These are phyloP conservation scores for Halenospora varia DNA, from an alignment of 495 filamentous ascomycete species.

Conservation along the genomic window DNA sequence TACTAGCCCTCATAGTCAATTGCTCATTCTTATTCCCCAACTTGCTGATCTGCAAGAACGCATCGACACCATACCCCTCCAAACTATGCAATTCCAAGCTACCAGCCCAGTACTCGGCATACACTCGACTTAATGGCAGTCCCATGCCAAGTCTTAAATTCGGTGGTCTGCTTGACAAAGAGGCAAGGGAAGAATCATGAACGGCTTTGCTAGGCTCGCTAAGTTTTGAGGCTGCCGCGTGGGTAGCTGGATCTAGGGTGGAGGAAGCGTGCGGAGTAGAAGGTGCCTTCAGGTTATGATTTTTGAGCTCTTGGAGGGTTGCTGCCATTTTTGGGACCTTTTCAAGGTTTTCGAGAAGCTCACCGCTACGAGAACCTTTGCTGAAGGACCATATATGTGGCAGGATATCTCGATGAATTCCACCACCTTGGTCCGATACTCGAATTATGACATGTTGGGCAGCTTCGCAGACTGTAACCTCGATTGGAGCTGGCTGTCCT, in stretches of 20 bases:
- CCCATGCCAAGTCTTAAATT: conserved; percentile 91
- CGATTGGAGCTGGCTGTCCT: conserved; percentile 67
- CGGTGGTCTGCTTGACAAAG: conserved; percentile 75
- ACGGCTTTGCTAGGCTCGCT: neutral
- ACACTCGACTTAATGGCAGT: conserved; percentile 87
- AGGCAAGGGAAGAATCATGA: conserved; percentile 56
- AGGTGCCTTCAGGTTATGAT: conserved; percentile 50
- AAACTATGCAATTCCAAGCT: conserved; percentile 87
- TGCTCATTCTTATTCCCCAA: conserved; percentile 99
- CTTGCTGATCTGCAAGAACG: conserved; percentile 94
- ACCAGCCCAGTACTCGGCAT: conserved; percentile 98
- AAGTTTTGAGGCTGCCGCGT: conserved; percentile 1
- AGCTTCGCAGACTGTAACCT: conserved; percentile 92
- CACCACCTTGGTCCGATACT: conserved; percentile 92
- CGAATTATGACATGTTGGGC: conserved; percentile 94
- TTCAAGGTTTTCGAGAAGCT: conserved; percentile 73
- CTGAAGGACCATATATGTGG: conserved; percentile 94
- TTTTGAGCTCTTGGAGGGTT: conserved; percentile 83
- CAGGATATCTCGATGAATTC: conserved; percentile 78
- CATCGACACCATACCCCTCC: conserved; percentile 97
- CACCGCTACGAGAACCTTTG: conserved; percentile 75
- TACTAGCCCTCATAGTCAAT: conserved; percentile 77
- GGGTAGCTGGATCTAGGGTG: neutral
- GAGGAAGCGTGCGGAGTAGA: neutral
- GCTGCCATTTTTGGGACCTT: conserved; percentile 91